Evolutionary conservation across 1,284 basidiomycete genomes (phyloP), one percentile per base, ranked within the genome.

Genomic region (Schizophyllum commune): DNA sequence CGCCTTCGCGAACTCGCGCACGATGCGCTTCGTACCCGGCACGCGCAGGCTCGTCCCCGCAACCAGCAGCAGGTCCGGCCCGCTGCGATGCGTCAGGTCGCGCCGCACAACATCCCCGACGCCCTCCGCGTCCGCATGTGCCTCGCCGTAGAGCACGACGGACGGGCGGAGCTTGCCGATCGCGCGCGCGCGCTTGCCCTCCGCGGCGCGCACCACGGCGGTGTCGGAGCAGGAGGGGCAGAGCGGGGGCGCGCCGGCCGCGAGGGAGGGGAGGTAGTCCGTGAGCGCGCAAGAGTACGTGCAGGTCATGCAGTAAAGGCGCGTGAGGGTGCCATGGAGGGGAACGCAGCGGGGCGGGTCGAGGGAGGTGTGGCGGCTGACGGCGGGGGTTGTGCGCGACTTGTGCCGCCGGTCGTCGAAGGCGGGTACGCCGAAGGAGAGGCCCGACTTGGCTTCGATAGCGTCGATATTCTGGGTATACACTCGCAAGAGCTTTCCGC

Each of bases 381-480:
- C 39, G 69, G 65, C 59, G 32, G 65, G 71, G 65, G 77, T 81
- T 13, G 77, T 73, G 57, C 82, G 78, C 22, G 78, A 71, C 65
- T 80, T 84, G 57, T 66, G 74, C 22, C 83, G 80, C 65, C 77
- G 82, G 62, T 75, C 76, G 64, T 84, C 82, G 62, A 83, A 82
- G 57, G 81, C 81, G 13, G 89, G 88, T 15, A 92, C 78, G 27
- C 90, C 90, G 65, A 90, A 91, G 0, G 84, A 84, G 6, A 97
- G 80, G 4, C 94, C 94, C 13, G 85, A 89, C 69, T 94, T 93
- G 63, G 80, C 79, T 71, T 97, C 94, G 58, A 98, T 84, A 15
- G 88, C 89, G 70, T 98, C 94, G 64, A 97, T 96, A 74, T 96
- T 96, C 76, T 98, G 95, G 0, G 95, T 96, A 73, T 97, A 98